phyloP scores from a whole-genome alignment of 257 asterid species.

The Scutellaria barbata region DNA sequence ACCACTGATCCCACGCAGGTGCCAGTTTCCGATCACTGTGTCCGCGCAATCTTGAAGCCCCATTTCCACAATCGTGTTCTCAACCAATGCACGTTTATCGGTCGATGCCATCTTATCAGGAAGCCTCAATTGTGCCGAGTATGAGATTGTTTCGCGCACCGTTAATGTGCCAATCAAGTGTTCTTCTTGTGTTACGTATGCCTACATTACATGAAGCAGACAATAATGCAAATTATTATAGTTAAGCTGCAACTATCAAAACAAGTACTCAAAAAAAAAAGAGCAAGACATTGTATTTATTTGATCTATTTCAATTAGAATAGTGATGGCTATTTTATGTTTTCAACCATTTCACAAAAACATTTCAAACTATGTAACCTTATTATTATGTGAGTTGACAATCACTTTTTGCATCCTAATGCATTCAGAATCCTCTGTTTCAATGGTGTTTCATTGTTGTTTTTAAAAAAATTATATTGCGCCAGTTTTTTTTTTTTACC shows the following conservation, averaged over 20 bases:
- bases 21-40: slow-evolving; percentile 95
- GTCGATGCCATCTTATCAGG: slow-evolving; percentile 72
- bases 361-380: too few species aligned
- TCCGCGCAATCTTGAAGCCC: slow-evolving; percentile 97
- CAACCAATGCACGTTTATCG: slow-evolving; percentile 68
- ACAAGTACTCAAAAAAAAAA: too few species aligned
- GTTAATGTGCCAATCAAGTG: slow-evolving; percentile 90
- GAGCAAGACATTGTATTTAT: too few species aligned
- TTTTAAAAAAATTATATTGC: too few species aligned
- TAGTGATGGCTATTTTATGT: not conserved
- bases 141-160: slow-evolving; percentile 81
- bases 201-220: slow-evolving; percentile 48
- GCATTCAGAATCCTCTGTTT: too few species aligned
- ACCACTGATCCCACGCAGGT: slow-evolving; percentile 90
- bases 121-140: slow-evolving; percentile 78
- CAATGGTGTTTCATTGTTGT: too few species aligned
- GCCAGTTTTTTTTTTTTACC: too few species aligned
- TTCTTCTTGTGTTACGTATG: slow-evolving; percentile 95
- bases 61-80: slow-evolving; percentile 87
- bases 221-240: too few species aligned
- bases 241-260: too few species aligned
- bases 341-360: not conserved
- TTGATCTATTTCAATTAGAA: too few species aligned
- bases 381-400: too few species aligned
- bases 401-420: too few species aligned